Evolutionary conservation across 768 basidiomycete genomes (phyloP).

Genomic region (Lactarius psammicola): DNA sequence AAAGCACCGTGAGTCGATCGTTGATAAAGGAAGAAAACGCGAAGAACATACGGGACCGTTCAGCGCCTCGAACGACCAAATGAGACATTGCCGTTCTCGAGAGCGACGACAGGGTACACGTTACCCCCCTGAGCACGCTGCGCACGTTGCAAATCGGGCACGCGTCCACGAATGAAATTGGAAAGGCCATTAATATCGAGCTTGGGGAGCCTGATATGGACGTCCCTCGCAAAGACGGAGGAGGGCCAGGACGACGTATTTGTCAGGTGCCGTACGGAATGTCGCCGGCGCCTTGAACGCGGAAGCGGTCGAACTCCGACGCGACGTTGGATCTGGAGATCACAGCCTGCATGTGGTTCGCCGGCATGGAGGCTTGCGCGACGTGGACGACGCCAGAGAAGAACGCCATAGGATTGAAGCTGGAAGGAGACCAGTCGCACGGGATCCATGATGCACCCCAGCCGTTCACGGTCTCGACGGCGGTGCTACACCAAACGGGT

Average conservation of each 20-base stretch:
- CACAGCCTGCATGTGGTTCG: background rate
- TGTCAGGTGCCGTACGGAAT: constrained; percentile 5
- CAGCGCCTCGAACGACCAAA: background rate
- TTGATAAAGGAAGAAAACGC: background rate
- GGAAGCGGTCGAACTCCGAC: constrained; percentile 14
- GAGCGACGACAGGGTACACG: background rate
- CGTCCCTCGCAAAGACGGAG: constrained; percentile 10
- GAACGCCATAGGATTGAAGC: constrained; percentile 2
- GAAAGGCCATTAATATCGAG: background rate
- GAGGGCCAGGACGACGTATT: constrained; percentile 12
- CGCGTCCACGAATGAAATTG: background rate
- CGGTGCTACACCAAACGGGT: constrained; percentile 10
- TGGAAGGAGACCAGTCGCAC: constrained; percentile 4
- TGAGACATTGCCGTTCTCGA: background rate
- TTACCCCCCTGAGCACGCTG: background rate
- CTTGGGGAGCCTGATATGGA: background rate
- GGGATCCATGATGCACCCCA: constrained; percentile 10
- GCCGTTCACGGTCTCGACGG: constrained; percentile 14
- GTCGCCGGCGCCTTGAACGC: background rate
- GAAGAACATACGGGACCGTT: background rate
- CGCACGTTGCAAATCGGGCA: background rate
- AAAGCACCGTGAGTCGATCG: background rate
- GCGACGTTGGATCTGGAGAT: constrained; percentile 12
- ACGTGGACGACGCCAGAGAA: constrained; percentile 8
- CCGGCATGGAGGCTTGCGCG: background rate